Conservation (phyloP, 352 stramenopile genomes). For the Pythium dissimile region DNA sequence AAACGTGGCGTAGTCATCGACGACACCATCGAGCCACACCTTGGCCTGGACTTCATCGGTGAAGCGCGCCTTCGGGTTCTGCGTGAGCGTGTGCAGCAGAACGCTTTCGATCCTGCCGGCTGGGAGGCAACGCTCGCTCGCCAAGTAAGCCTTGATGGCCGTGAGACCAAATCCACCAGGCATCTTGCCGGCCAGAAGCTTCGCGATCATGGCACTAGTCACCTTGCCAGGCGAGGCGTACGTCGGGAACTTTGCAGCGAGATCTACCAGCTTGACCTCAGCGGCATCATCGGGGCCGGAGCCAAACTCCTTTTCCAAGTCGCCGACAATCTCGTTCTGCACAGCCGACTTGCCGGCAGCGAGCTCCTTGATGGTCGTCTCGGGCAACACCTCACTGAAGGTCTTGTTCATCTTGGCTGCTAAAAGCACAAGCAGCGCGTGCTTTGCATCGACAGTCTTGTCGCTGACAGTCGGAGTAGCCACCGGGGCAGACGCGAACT, state of each 20-base stretch:
- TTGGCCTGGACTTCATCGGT: constrained; percentile 59
- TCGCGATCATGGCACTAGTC: constrained; percentile 67
- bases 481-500: constrained; percentile 37
- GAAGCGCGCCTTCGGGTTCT: constrained; percentile 72
- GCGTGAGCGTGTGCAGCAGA: constrained; percentile 64
- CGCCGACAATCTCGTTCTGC: constrained; percentile 88
- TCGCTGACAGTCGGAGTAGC: constrained; percentile 58
- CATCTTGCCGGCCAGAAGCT: constrained; percentile 79
- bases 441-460: constrained; percentile 61
- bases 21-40: constrained; percentile 72
- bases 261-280: constrained; percentile 70
- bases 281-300: constrained; percentile 67
- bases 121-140: constrained; percentile 68
- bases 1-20: constrained; percentile 68
- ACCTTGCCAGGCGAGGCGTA: constrained; percentile 79
- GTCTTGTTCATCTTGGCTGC: constrained; percentile 72
- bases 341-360: constrained; percentile 78
- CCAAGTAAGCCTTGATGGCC: constrained; percentile 70
- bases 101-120: constrained; percentile 73
- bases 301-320: constrained; percentile 85
- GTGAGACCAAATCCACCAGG: constrained; percentile 78
- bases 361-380: constrained; percentile 74
- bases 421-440: constrained; percentile 76
- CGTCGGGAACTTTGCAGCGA: constrained; percentile 60
- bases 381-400: constrained; percentile 60